These are phyloP conservation scores for Nicotiana undulata DNA, from an alignment of 257 asterid species.

Conservation along the genomic window DNA sequence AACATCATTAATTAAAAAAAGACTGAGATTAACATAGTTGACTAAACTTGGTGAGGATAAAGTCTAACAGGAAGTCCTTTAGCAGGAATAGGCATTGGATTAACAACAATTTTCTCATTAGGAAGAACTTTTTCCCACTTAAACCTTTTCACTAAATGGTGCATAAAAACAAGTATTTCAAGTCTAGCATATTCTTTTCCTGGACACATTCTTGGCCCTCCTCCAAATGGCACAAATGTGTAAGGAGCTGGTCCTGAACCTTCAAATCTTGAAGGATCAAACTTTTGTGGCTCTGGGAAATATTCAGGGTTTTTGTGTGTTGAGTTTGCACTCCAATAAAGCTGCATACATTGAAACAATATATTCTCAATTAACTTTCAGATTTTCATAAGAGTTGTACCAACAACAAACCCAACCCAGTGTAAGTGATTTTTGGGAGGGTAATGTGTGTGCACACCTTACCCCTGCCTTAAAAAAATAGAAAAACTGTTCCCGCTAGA, in stretches of 20 bases:
- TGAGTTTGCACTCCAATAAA: slow-evolving; percentile 45
- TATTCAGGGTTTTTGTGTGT: slow-evolving; percentile 36
- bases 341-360: slow-evolving; percentile 11
- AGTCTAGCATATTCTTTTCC: slow-evolving; percentile 46
- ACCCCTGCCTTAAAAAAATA: too few relatives aligned
- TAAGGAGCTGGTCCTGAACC: slow-evolving; percentile 53
- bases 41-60: slow-evolving; percentile 24
- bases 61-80: slow-evolving; percentile 44
- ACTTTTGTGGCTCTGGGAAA: slow-evolving; percentile 42
- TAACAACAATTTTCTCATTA: slow-evolving; percentile 39
- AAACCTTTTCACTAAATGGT: slow-evolving; percentile 41
- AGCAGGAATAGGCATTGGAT: slow-evolving; percentile 51
- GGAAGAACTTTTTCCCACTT: slow-evolving; percentile 39
- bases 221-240: slow-evolving; percentile 51
- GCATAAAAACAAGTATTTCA: slow-evolving; percentile 46
- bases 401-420: too few relatives aligned
- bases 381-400: too few relatives aligned
- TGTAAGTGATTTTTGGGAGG: too few relatives aligned
- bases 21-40: too few relatives aligned
- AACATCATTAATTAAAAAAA: too few relatives aligned
- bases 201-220: slow-evolving; percentile 56
- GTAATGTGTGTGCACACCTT: too few relatives aligned
- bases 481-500: too few relatives aligned
- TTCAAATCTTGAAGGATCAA: slow-evolving; percentile 51
- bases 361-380: too few relatives aligned